These are phyloP conservation scores for Gastrodia elata DNA, from an alignment of 106 monocot species.

Conservation along the genomic window DNA sequence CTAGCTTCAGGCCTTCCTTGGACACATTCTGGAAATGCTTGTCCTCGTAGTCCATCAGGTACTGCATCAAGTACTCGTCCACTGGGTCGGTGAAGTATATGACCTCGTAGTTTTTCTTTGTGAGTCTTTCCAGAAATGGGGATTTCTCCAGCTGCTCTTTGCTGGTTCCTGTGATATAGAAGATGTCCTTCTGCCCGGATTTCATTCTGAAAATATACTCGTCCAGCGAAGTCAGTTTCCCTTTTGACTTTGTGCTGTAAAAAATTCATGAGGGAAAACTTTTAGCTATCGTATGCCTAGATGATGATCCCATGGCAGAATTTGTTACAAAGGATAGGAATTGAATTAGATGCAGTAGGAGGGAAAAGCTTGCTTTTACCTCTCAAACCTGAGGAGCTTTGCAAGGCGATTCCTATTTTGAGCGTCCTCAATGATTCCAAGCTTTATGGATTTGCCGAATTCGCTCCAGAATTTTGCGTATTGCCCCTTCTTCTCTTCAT, in stretches of 20 bases:
- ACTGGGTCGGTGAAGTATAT: conserved; percentile 97
- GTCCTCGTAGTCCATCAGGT: conserved; percentile 98
- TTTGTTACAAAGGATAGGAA: no score
- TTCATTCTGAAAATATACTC: conserved; percentile 99
- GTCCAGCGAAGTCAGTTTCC: conserved; percentile 81
- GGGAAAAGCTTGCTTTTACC: conserved; percentile 26
- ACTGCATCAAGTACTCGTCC: conserved; percentile 98
- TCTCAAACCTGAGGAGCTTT: conserved; percentile 96
- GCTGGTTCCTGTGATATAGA: conserved; percentile 93
- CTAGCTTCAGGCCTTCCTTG: conserved; percentile 90
- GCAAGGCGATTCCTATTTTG: conserved; percentile 92
- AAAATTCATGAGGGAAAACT: neutral
- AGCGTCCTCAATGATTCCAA: conserved; percentile 97
- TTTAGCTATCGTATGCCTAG: no score
- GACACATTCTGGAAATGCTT: conserved; percentile 97
- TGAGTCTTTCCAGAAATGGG: conserved; percentile 95
- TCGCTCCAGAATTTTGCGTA: conserved; percentile 97
- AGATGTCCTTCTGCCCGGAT: conserved; percentile 81
- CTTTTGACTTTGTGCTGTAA: conserved; percentile 86
- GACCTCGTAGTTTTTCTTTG: conserved; percentile 95
- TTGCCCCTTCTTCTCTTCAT: conserved; percentile 82
- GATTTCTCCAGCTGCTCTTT: conserved; percentile 98
- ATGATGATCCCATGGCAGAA: no score
- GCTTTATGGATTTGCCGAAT: conserved; percentile 96
- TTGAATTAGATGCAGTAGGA: neutral